Base-by-base conservation (phyloP, 23 red algal species). In the Gracilariopsis chorda region DNA sequence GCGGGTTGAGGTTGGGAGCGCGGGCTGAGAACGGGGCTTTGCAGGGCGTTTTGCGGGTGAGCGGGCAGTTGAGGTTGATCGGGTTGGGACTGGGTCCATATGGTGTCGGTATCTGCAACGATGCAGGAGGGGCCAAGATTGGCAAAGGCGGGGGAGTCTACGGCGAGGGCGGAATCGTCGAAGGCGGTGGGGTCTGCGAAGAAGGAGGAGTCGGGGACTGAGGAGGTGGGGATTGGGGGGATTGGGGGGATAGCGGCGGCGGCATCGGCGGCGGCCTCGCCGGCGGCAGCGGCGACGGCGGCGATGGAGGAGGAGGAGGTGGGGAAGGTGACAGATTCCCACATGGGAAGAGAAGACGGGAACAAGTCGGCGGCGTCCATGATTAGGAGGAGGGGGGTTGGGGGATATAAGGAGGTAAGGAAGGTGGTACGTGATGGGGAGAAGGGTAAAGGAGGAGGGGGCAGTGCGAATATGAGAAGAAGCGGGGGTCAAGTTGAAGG, bases 301-400 rank as follows among this genome's bases (percentile, higher is more conserved):
- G 62, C 62, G 34, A 68, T 25, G 62, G 62, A 68, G 2, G n/a
- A n/a, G 62, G 62, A 1, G 33, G 62, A 30, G 62, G 67, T 17
- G 14, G 67, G 7, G 14, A 24, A 9, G 4, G 63, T 24, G n/a
- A n/a, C n/a, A n/a, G n/a, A n/a, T n/a, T 42, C 67, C 42, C 2
- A 23, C 67, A 42, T 73, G 67, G 39, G 19, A 4, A 42, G 40
- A 19, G 67, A 36, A 23, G 40, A 46, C 7, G 67, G 39, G 67
- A 73, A 73, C 7, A 73, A 23, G 17, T 73, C 67, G 67, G 67
- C 42, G 10, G 28, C 67, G 14, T 73, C 67, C 67, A 73, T 73
- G 16, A 42, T 19, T 14, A 58, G 52, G 4, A 14, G 52, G 20
- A 24, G 52, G 4, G 48, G 48, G 48, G n/a, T n/a, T n/a, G n/a